Conservation (phyloP, 306 rosid species). For the Casuarina glauca region DNA sequence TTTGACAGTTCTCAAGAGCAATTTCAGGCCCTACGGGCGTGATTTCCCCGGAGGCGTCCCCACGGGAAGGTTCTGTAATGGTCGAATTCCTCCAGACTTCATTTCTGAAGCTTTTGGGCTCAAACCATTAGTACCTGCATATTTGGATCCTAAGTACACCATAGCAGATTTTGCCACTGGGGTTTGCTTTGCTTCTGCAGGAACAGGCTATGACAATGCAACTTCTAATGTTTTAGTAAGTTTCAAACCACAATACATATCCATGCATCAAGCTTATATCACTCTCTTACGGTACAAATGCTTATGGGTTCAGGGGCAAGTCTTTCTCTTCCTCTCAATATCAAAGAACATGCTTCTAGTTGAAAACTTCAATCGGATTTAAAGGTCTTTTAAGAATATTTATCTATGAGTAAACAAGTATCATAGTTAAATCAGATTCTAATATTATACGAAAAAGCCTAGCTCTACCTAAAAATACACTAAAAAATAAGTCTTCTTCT, state of each 20-base stretch:
- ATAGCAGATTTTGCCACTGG: constrained; percentile 52
- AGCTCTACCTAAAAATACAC: too few relatives aligned
- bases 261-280: neutral
- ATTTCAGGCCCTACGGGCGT: constrained; percentile 52
- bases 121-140: constrained; percentile 45
- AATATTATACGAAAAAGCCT: too few relatives aligned
- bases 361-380: too few relatives aligned
- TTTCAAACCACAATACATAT: neutral
- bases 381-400: too few relatives aligned
- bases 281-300: neutral
- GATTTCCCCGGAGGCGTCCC: constrained; percentile 43
- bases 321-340: too few relatives aligned
- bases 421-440: too few relatives aligned
- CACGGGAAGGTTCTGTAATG: constrained; percentile 50
- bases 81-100: constrained; percentile 46
- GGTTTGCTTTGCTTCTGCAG: constrained; percentile 60
- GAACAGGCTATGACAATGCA: constrained; percentile 55
- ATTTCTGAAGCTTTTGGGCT: constrained; percentile 46
- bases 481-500: too few relatives aligned
- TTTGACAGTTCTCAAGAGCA: constrained; percentile 40
- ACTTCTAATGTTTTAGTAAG: constrained; percentile 52
- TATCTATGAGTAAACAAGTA: too few relatives aligned
- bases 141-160: constrained; percentile 41
- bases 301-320: neutral
- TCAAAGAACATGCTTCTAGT: too few relatives aligned